Base-by-base conservation (phyloP, 1,139 yeast species). In the Candida neerlandica region DNA sequence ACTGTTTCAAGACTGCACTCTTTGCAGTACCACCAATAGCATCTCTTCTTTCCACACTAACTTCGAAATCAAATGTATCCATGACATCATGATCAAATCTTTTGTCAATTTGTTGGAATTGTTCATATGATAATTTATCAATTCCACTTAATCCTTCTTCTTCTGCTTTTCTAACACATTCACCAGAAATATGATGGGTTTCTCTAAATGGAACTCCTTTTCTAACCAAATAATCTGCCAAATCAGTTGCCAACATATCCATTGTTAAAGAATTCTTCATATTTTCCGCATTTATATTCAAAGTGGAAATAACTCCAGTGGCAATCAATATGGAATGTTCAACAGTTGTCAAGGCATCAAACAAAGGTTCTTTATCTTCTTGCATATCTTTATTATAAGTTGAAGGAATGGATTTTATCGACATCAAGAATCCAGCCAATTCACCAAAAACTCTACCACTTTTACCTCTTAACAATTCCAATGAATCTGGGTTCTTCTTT, bases 181-280 rank as follows among this genome's bases (percentile, higher is more conserved):
- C 97, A 50, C 99, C 99, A 5, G 97, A 90, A 55, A 94, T 92
- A 69, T 94, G 98, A 70, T 94, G 99, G 2, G 99, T 94, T 73
- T 94, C 98, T 77, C 99, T 89, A 76, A 94, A 94, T 51, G 99
- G 99, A 56, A 94, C 99, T 50, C 99, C 99, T 70, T 87, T 91
- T 75, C 97, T 85, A 49, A 94, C 99, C 59, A 94, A 80, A 70
- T 94, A 94, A 70, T 94, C 99, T 40, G 99, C 99, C 61, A 94
- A 80, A 67, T 94, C 99, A 21, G 99, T 94, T 15, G 99, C 99
- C 62, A 94, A 81, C 99, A 94, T 95, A 69, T 95, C 99, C 96
- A 92, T 92, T 32, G 98, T 92, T 62, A 94, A 80, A 0, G 98
- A 95, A 41, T 80, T 84, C 60, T 78, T 80, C 99, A 94, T 94